Evolutionary conservation across 768 basidiomycete species (phyloP), one percentile per base, ranked within the genome.

Genomic region (Coprinopsis sp.): DNA sequence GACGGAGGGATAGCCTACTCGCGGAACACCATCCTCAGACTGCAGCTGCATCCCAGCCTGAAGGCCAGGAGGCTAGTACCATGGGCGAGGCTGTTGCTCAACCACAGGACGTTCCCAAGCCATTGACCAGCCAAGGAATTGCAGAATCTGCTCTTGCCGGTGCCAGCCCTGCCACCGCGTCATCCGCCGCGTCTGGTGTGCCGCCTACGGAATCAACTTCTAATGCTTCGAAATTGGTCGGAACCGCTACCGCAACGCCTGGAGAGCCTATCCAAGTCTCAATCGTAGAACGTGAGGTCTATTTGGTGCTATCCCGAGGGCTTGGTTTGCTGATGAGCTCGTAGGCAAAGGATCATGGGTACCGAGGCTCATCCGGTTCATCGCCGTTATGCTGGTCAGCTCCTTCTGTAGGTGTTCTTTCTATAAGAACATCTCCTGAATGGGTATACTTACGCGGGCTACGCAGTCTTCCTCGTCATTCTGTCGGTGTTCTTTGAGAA

Each of bases 401-500:
- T 76, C 79, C 2, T 87, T 88, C 66, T 82, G 87, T 87, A 54
- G 60, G 85, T 72, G 7, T 38, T n/a, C 22, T 44, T n/a, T 18
- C 23, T 28, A 14, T 12, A 22, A 28, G 11, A 24, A 14, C 7
- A 27, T 31, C 18, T 16, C 14, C 40, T 8, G 27, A 25, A 45
- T 31, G 21, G 28, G 24, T 41, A 30, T 16, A 34, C 33, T 24
- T 37, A 8, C 46, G 33, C 33, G 12, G 24, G 14, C 29, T 30
- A 48, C 24, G 21, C 21, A 89, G 87, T 89, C 64, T 75, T 91
- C 61, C 70, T 98, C 47, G 89, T 94, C 43, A 74, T 94, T 27
- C 69, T 97, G 21, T 87, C 91, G 1, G 84, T 96, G 27, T 74
- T 96, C 55, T 79, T 97, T 56, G 95, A 97, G 66, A 94, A 91